A percentile compares a stretch with the other conserved stretches of the same genome.
Evolutionary conservation across 129 eudicot genomes (phyloP).

Genomic region (Helianthus tuberosus): DNA sequence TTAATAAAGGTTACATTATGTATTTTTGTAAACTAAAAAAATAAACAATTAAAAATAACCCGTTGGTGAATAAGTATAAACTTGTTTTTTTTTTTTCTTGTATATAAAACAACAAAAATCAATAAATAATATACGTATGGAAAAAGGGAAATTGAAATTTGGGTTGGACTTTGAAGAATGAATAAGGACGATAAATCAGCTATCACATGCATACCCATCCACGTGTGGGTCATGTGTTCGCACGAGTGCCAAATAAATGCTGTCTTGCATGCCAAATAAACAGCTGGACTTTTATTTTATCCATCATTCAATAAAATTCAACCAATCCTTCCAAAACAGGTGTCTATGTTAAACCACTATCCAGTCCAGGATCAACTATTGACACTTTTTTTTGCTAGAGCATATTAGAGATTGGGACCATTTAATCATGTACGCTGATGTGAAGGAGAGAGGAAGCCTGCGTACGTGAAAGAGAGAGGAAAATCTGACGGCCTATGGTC

Average conservation of each 20-base stretch:
- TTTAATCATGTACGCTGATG: too few relatives aligned
- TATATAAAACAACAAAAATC: neutral
- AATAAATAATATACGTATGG: neutral
- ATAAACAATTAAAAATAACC: too few relatives aligned
- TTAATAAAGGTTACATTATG: too few relatives aligned
- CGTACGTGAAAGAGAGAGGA: too few relatives aligned
- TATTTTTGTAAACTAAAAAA: too few relatives aligned
- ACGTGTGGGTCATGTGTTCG: constrained; percentile 40
- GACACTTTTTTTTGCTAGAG: neutral
- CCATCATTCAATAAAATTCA: neutral
- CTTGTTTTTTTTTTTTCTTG: too few relatives aligned
- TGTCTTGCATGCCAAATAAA: constrained; percentile 30
- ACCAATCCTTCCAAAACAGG: constrained; percentile 13
- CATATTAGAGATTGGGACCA: too few relatives aligned
- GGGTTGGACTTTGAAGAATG: constrained; percentile 13
- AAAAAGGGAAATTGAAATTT: neutral
- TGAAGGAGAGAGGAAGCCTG: too few relatives aligned
- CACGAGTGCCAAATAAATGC: constrained; percentile 39
- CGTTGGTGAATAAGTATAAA: too few relatives aligned
- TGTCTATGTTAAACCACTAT: constrained; percentile 2
- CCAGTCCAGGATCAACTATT: neutral
- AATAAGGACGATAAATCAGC: constrained; percentile 26
- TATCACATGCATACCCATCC: constrained; percentile 29
- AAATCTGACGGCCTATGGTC: too few relatives aligned
- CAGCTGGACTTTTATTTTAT: constrained; percentile 23